These are phyloP conservation scores for Cercospora sesami DNA, from an alignment of 2,329 filamentous ascomycete species.

Conservation along the genomic window DNA sequence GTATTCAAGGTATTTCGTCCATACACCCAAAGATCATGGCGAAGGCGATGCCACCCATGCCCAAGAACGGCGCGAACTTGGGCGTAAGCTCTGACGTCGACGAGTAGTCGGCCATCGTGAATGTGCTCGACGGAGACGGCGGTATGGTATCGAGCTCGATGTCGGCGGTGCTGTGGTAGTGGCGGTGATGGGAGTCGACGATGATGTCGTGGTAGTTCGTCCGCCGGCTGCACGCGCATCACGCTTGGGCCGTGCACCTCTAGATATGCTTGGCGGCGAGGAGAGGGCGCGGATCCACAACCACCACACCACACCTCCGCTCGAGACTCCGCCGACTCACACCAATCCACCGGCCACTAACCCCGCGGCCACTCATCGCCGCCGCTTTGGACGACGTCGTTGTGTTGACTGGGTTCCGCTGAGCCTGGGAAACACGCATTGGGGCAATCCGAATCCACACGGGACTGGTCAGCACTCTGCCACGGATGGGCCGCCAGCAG, in stretches of 20 bases:
- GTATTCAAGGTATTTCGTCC: constrained; percentile 33
- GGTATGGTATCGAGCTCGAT: constrained; percentile 3
- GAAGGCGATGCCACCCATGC: constrained; percentile 78
- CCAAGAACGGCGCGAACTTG: constrained; percentile 83
- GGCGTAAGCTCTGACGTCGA: constrained; percentile 59
- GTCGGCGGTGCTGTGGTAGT: constrained; percentile 3
- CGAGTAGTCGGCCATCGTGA: constrained; percentile 43
- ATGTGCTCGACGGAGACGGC: background rate
- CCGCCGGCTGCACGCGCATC: background rate
- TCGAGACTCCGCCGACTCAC: background rate
- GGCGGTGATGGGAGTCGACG: constrained; percentile 4
- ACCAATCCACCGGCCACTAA: background rate
- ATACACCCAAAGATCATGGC: constrained; percentile 84
- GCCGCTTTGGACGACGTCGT: background rate
- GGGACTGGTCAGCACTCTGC: constrained; percentile 7
- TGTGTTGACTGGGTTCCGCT: background rate
- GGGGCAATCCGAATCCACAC: background rate
- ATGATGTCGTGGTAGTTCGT: constrained; percentile 4
- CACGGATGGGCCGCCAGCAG: constrained; percentile 28
- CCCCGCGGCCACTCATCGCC: background rate
- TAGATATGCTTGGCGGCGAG: constrained; percentile 2
- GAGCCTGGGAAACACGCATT: constrained; percentile 1
- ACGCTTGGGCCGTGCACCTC: background rate
- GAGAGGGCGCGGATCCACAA: background rate
- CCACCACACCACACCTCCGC: constrained; percentile 1